Conservation (phyloP, 768 basidiomycete species). For the Pulveroboletus sp. region DNA sequence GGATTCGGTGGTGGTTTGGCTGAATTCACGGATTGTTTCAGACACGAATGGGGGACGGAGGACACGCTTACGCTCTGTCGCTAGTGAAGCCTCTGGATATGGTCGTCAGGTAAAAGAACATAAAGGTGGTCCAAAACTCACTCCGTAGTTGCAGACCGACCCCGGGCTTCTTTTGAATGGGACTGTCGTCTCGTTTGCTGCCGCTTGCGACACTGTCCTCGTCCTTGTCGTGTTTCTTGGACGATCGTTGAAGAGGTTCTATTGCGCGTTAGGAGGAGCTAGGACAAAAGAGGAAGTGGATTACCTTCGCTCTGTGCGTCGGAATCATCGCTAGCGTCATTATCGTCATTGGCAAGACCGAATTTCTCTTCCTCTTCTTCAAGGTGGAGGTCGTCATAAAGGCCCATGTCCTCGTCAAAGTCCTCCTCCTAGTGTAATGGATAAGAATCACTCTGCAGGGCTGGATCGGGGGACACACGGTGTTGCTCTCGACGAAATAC, state of each 20-base stretch:
- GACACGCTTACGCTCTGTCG: slow-evolving; percentile 50
- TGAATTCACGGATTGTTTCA: slow-evolving; percentile 9
- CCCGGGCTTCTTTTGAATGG: slow-evolving; percentile 74
- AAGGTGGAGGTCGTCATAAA: slow-evolving; percentile 96
- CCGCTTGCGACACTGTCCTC: slow-evolving; percentile 74
- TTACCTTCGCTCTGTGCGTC: slow-evolving; percentile 72
- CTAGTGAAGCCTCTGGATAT: slow-evolving; percentile 60
- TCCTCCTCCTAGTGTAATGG: slow-evolving; percentile 74
- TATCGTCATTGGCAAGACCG: slow-evolving; percentile 67
- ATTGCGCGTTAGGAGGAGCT: slow-evolving; percentile 4
- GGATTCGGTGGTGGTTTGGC: slow-evolving; percentile 74
- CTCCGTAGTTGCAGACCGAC: slow-evolving; percentile 66
- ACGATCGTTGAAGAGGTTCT: slow-evolving; percentile 66
- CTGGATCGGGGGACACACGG: slow-evolving; percentile 53
- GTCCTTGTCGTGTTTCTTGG: slow-evolving; percentile 70
- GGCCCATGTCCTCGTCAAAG: slow-evolving; percentile 95
- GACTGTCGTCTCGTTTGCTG: slow-evolving; percentile 71
- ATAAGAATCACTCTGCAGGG: slow-evolving; percentile 17
- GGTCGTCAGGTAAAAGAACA: slow-evolving; percentile 13
- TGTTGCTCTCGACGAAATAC: slow-evolving; percentile 95
- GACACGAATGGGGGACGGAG: not conserved
- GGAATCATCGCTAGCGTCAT: slow-evolving; percentile 72
- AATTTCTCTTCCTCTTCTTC: slow-evolving; percentile 97
- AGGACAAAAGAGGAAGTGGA: not conserved
- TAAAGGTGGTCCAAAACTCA: slow-evolving; percentile 38